phyloP scores from a whole-genome alignment of 306 rosid species.

The Acacia melanoxylon region DNA sequence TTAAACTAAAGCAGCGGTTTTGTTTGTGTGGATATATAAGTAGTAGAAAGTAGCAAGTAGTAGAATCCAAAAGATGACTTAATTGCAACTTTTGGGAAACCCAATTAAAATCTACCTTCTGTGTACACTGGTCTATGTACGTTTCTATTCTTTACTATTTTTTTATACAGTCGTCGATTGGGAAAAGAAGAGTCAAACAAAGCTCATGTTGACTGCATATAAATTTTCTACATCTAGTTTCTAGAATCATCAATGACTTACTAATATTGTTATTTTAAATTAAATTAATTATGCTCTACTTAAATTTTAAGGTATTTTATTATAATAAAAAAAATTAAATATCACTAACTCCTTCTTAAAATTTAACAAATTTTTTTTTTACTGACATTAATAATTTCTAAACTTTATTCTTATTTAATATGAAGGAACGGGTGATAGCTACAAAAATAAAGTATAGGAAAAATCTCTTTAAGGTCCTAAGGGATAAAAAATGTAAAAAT shows the following conservation, averaged over 20 bases:
- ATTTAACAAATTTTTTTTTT: too few relatives aligned
- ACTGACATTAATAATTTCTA: too few relatives aligned
- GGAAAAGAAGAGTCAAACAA: slow-evolving; percentile 41
- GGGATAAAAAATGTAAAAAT: too few relatives aligned
- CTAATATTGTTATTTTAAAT: not conserved
- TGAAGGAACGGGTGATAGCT: too few relatives aligned
- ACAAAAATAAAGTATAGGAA: too few relatives aligned
- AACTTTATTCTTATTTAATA: too few relatives aligned
- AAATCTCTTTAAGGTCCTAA: too few relatives aligned
- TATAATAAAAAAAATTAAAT: too few relatives aligned
- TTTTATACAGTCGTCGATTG: not conserved
- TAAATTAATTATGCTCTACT: not conserved
- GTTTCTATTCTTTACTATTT: slow-evolving; percentile 8
- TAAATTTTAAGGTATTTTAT: too few relatives aligned
- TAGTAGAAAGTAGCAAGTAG: not conserved
- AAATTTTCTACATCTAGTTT: not conserved
- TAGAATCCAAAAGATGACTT: slow-evolving; percentile 30
- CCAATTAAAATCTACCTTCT: not conserved
- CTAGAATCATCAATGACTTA: not conserved
- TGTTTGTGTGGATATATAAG: not conserved
- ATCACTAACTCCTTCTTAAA: too few relatives aligned
- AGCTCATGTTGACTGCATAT: slow-evolving; percentile 31
- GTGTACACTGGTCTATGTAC: slow-evolving; percentile 17
- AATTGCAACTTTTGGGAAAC: not conserved
- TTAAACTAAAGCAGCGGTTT: slow-evolving; percentile 15